Evolutionary conservation across 2,329 filamentous ascomycete species (phyloP), one percentile per base, ranked within the genome.

Genomic region (Bipolaris gigantea): DNA sequence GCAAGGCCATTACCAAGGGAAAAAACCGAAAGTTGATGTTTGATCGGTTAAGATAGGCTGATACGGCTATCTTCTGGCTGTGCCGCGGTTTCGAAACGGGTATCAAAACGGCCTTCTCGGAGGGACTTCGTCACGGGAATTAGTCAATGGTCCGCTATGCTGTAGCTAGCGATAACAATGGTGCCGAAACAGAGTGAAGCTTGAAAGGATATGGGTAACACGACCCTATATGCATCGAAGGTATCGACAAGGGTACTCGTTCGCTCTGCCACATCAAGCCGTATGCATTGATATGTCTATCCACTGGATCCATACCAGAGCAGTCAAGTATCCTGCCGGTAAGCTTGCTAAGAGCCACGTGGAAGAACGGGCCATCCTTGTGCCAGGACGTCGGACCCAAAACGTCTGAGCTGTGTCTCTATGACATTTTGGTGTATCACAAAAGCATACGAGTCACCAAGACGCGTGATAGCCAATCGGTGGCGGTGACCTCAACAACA

Each of bases 321-420:
- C 38, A n/a, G 13, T 15, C 21, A 40, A 2, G 13, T 40, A 7
- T n/a, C 10, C 21, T 40, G 16, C 32, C 25, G 9, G 13, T n/a
- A 47, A 30, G 25, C 15, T 39, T 34, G 18, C 32, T n/a, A 33
- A 38, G 35, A 55, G 47, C 46, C 35, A 19, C 18, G 25, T 57
- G 47, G 46, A 54, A 59, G 63, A 54, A 43, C 44, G 60, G 52
- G 9, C 21, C 21, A 50, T 41, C 19, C 44, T 16, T 56, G 33
- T 53, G 41, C 18, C 21, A 38, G 15, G 40, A 57, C 44, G 46
- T 48, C 61, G 51, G 39, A 71, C 65, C 35, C 55, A 27, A 55
- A 56, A 59, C 56, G 63, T 66, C 60, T 69, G 60, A 56, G 43
- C 58, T 33, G 39, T 52, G 42, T 53, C 48, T 41, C 49, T 52